Base-by-base conservation (phyloP, 2,329 filamentous ascomycete species). In the Colletotrichum musicola region DNA sequence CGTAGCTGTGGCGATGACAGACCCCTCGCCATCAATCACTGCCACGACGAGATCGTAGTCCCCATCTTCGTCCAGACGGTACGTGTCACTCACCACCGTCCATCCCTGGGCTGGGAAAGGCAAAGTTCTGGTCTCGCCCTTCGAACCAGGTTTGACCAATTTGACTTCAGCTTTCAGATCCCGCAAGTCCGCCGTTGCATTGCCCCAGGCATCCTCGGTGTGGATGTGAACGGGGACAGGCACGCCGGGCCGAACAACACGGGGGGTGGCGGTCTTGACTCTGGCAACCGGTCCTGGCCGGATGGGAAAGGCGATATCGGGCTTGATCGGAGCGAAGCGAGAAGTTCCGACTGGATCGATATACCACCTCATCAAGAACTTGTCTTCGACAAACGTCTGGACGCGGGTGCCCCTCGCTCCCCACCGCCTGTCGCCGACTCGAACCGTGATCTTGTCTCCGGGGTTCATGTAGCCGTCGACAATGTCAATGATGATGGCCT, bases 381-480 rank as follows among this genome's bases (percentile, higher is more conserved):
- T 68, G 42, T 77, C 74, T 57, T 80, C 78, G 6, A 80, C 77
- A 66, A 79, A 79, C 1, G 77, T 79, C 68, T 80, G 78, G 4
- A 74, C 74, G 5, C 77, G 72, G 2, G 77, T 79, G 4, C 78
- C 77, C 16, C 71, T 59, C 1, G 76, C 62, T 14, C 78, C 77
- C 66, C 71, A 80, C 13, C 77, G 71, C 13, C 74, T 62, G 51
- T 80, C 78, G 14, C 77, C 78, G 4, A 80, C 60, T 2, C 78
- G 75, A 6, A 79, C 71, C 2, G 77, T 56, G 44, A 79, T 79
- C 57, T 75, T 73, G 70, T 79, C 77, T 0, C 77, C 77, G 0
- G 78, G 77, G 50, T 80, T 80, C 42, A 80, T 70, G 63, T 79
- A 80, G 0, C 78, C 78, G 56, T 80, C 78, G 0, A 79, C 75